Evolutionary conservation across 1,284 basidiomycete species (phyloP).

Genomic region (Trametes hirsuta): DNA sequence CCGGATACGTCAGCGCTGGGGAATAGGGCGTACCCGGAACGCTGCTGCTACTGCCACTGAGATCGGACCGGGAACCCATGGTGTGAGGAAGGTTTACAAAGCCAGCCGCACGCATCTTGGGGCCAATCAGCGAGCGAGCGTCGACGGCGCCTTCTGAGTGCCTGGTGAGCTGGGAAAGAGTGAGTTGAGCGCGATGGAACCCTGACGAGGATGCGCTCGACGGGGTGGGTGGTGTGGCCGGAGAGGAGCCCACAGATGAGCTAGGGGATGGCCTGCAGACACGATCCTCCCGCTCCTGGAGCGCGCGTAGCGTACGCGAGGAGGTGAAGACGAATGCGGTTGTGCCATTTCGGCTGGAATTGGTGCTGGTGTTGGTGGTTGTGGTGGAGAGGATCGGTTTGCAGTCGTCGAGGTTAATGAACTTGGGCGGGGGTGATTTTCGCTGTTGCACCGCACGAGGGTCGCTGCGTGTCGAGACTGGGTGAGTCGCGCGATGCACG

Average conservation of each 20-base stretch:
- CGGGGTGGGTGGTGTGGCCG: slow-evolving; percentile 8
- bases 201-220: neutral
- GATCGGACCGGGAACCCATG: slow-evolving; percentile 8
- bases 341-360: slow-evolving; percentile 34
- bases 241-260: slow-evolving; percentile 9
- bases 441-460: slow-evolving; percentile 7
- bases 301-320: slow-evolving; percentile 29
- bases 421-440: slow-evolving; percentile 30
- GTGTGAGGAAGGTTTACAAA: slow-evolving; percentile 34
- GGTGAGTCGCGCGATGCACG: neutral
- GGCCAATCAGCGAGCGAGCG: slow-evolving; percentile 34
- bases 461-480: neutral
- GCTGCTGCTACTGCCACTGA: neutral
- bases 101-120: slow-evolving; percentile 37
- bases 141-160: slow-evolving; percentile 36
- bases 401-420: slow-evolving; percentile 34
- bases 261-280: neutral
- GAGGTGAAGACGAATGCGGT: slow-evolving; percentile 37
- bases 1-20: slow-evolving; percentile 1
- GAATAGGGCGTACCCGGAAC: slow-evolving; percentile 5
- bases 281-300: slow-evolving; percentile 16
- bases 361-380: slow-evolving; percentile 57
- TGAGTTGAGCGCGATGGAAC: slow-evolving; percentile 17
- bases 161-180: slow-evolving; percentile 29
- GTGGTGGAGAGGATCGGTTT: slow-evolving; percentile 27